Percentiles rank a stretch among this genome's conserved stretches.
Conservation (phyloP, 2,329 filamentous ascomycete genomes). For the Trichoderma guizhouense region DNA sequence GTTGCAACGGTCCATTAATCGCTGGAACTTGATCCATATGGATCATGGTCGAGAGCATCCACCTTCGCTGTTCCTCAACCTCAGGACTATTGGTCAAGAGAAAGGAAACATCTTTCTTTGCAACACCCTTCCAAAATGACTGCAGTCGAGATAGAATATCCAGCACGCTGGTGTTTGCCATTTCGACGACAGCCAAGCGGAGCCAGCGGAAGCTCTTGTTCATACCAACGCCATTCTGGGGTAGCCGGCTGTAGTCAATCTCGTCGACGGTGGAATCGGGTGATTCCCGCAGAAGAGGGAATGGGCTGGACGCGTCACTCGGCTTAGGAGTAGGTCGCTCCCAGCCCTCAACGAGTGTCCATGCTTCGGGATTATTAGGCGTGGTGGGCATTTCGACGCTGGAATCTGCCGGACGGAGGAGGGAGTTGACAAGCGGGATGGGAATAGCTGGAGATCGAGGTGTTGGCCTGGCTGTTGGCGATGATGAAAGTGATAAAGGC, state of each 20-base stretch:
- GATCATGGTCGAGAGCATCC: conserved; percentile 59
- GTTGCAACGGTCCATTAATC: conserved; percentile 12
- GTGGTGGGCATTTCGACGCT: background rate
- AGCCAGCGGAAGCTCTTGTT: background rate
- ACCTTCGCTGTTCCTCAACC: conserved; percentile 29
- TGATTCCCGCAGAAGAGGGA: background rate
- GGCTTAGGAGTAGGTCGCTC: background rate
- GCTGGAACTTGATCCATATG: conserved; percentile 38
- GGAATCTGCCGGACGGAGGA: background rate
- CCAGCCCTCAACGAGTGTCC: conserved; percentile 14
- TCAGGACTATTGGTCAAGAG: background rate
- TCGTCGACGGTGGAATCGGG: background rate
- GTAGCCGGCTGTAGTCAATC: background rate
- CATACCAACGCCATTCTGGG: background rate
- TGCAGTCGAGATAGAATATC: conserved; percentile 22
- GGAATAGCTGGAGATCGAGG: background rate
- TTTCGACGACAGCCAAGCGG: background rate
- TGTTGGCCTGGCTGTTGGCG: background rate
- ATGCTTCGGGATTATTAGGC: conserved; percentile 16
- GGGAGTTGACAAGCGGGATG: conserved; percentile 20
- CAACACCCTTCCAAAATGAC: background rate
- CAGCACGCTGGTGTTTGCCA: background rate
- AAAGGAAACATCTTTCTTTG: background rate
- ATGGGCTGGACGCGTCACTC: background rate
- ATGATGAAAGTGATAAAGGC: background rate